These are phyloP conservation scores for Phytophthora pistaciae DNA, from an alignment of 352 stramenopile genomes.

Conservation along the genomic window DNA sequence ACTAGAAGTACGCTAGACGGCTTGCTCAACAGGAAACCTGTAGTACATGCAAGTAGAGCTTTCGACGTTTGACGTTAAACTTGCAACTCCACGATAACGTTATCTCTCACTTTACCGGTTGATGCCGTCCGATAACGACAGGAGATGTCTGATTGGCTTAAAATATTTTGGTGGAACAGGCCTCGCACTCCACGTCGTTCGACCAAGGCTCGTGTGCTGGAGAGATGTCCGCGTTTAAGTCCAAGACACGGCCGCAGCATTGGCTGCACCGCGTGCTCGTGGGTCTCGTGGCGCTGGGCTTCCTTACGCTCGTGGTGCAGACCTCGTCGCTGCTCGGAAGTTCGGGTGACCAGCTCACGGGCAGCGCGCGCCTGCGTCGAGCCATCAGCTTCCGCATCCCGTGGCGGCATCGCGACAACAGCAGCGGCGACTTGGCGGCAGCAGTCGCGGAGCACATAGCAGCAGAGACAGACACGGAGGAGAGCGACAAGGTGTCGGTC, in stretches of 20 bases:
- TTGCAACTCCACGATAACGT: too few relatives aligned
- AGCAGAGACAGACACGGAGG: background rate
- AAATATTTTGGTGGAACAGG: too few relatives aligned
- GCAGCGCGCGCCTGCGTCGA: constrained; percentile 9
- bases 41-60: too few relatives aligned
- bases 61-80: too few relatives aligned
- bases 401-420: constrained; percentile 14
- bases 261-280: constrained; percentile 31
- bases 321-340: constrained; percentile 26
- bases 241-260: background rate
- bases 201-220: too few relatives aligned
- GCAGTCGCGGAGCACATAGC: background rate
- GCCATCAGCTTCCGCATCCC: constrained; percentile 21
- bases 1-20: too few relatives aligned
- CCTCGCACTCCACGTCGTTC: too few relatives aligned
- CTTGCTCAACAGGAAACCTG: too few relatives aligned
- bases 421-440: constrained; percentile 4
- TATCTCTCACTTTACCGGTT: too few relatives aligned
- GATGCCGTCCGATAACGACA: too few relatives aligned
- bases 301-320: constrained; percentile 27
- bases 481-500: constrained; percentile 22
- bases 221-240: constrained; percentile 14
- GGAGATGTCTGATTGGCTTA: too few relatives aligned
- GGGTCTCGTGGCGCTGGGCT: constrained; percentile 18
- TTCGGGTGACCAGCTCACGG: constrained; percentile 22